Evolutionary conservation across 2,329 filamentous ascomycete species (phyloP).

Genomic region (Trichoderma sp.): DNA sequence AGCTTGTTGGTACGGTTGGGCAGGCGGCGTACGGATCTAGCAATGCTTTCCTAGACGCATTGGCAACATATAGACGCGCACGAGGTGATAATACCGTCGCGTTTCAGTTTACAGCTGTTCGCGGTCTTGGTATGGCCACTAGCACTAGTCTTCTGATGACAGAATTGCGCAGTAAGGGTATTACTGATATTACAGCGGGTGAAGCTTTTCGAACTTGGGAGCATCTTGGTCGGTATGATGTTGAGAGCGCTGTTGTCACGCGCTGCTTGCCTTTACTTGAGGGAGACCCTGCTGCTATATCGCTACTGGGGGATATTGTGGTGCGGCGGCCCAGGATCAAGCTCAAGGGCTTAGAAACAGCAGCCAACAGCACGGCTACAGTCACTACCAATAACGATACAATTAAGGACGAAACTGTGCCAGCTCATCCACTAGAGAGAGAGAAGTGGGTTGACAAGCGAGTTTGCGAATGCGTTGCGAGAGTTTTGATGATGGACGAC

Average conservation of each 20-base stretch:
- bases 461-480: background rate
- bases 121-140: slow-evolving; percentile 22
- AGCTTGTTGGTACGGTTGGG: slow-evolving; percentile 18
- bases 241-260: slow-evolving; percentile 20
- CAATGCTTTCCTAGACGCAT: slow-evolving; percentile 15
- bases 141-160: slow-evolving; percentile 20
- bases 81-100: background rate
- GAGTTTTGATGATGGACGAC: slow-evolving; percentile 6
- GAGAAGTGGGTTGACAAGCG: background rate
- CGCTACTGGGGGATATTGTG: slow-evolving; percentile 18
- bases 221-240: slow-evolving; percentile 21
- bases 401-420: background rate
- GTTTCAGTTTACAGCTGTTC: slow-evolving; percentile 20
- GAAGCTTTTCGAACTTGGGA: slow-evolving; percentile 25
- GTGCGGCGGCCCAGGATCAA: background rate
- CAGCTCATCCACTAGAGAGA: background rate
- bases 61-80: slow-evolving; percentile 17
- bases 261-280: slow-evolving; percentile 20
- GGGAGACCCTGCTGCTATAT: background rate
- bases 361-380: background rate
- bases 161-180: slow-evolving; percentile 25
- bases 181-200: slow-evolving; percentile 25
- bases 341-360: background rate
- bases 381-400: background rate
- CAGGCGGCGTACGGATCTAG: slow-evolving; percentile 15